A percentile compares a stretch with the other conserved stretches of the same genome.
These are phyloP conservation scores for Monilinia fructicola DNA, from an alignment of 2,329 filamentous ascomycete genomes.

Conservation along the genomic window DNA sequence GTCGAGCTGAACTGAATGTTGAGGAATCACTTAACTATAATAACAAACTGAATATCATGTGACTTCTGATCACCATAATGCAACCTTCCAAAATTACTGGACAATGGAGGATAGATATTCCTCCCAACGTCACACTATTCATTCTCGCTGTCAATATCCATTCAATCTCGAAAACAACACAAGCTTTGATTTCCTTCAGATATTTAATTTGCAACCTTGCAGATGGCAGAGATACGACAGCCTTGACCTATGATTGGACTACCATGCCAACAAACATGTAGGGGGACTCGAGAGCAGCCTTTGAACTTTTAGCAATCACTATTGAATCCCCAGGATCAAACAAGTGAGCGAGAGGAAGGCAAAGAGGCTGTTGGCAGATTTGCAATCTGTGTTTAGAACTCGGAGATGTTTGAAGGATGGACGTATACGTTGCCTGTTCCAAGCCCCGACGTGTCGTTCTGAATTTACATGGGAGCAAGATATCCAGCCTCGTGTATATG, in stretches of 20 bases:
- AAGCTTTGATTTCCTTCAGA: neutral
- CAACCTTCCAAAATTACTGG: too few relatives aligned
- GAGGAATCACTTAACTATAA: too few relatives aligned
- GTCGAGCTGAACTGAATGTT: too few relatives aligned
- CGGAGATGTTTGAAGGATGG: neutral
- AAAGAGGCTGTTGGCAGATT: neutral
- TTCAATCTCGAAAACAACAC: too few relatives aligned
- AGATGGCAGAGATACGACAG: neutral
- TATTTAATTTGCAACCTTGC: neutral
- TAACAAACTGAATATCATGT: too few relatives aligned
- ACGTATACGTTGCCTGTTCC: neutral
- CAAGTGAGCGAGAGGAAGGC: neutral
- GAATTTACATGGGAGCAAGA: too few relatives aligned
- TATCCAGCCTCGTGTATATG: neutral
- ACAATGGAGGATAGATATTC: too few relatives aligned
- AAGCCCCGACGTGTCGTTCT: too few relatives aligned
- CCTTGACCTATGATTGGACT: neutral
- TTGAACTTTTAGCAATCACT: too few relatives aligned
- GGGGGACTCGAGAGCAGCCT: neutral
- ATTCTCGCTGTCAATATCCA: neutral
- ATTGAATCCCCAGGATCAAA: neutral
- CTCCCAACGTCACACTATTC: neutral
- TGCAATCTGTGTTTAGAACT: too few relatives aligned
- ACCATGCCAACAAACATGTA: too few relatives aligned
- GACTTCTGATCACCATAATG: too few relatives aligned